phyloP scores from a whole-genome alignment of 1,284 basidiomycete genomes.

The Peniophora sp. region DNA sequence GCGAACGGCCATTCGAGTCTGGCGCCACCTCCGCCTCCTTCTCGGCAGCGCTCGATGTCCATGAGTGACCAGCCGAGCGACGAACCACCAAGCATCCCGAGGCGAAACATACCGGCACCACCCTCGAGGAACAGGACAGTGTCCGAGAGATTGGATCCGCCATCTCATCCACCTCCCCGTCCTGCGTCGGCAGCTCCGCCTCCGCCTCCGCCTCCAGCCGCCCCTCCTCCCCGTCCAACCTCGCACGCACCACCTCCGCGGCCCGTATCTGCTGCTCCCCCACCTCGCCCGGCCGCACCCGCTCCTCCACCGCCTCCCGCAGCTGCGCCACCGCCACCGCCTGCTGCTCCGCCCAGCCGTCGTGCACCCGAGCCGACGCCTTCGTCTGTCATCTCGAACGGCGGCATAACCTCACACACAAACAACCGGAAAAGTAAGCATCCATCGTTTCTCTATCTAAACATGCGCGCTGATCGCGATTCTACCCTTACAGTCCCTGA shows the following conservation, averaged over 20 bases:
- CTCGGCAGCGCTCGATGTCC: conserved; percentile 28
- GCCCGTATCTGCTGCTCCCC: conserved; percentile 16
- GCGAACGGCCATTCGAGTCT: conserved; percentile 13
- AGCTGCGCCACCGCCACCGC: conserved; percentile 14
- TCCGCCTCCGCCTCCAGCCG: conserved; percentile 17
- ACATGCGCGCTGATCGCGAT: neutral
- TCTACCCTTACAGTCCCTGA: conserved; percentile 49
- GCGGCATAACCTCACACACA: conserved; percentile 12
- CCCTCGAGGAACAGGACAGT: too few species aligned
- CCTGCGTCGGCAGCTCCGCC: conserved; percentile 13
- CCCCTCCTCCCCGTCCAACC: too few species aligned
- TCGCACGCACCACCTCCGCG: conserved; percentile 16
- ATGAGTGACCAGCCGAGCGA: conserved; percentile 18
- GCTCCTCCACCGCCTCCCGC: conserved; percentile 13
- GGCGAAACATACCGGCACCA: too few species aligned
- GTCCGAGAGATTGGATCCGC: too few species aligned
- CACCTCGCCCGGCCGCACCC: conserved; percentile 8
- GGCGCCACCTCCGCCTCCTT: conserved; percentile 30
- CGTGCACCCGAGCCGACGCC: conserved; percentile 17
- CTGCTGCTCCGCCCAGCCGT: conserved; percentile 7
- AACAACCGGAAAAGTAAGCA: conserved; percentile 45
- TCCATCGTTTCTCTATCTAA: neutral
- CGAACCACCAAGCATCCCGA: neutral
- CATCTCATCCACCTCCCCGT: conserved; percentile 13
- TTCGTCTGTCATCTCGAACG: conserved; percentile 21